Base-by-base conservation (phyloP, 192 early-diverging fungal genomes). In the Allomyces javanicus region DNA sequence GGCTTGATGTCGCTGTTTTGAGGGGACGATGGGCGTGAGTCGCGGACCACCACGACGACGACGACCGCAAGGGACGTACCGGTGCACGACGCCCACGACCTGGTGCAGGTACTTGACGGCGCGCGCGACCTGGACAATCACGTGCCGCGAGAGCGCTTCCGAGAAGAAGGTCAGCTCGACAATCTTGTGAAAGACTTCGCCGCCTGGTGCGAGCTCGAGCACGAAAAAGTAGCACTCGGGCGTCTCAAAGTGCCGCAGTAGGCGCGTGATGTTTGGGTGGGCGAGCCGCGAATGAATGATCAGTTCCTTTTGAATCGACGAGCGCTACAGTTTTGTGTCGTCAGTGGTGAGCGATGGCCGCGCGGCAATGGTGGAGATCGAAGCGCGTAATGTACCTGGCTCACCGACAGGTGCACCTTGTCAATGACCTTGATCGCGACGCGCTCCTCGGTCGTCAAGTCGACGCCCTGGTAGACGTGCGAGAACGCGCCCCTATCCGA, bases 141-240 rank as follows among this genome's bases (percentile, higher is more conserved):
- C 87, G 69, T 91, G 86, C 5, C 89, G 83, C 19, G 86, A 75
- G 44, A 89, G 70, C 9, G 81, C 76, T 72, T 93, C 91, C 58
- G 86, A 87, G 65, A 91, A 79, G 72, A 88, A 90, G 10, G 88
- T 89, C 26, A 90, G 72, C 69, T 86, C 80, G 61, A 90, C 86
- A 44, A 94, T 85, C 44, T 87, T 82, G 73, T 93, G 86, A 69
- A 91, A 96, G 25, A 96, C 78, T 75, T 96, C 93, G 68, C 93
- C 93, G 67, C 90, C 91, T n/a, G 83, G 76, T 45, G 86, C 86
- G 45, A 85, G 79, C 73, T 96, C 93, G 66, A 92, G 79, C 3
- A 91, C 76, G 19, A 92, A 72, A 68, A 85, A 87, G 71, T 86
- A 90, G 71, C 86, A 81, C 68, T 81, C 82, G 64, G 81, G 76